phyloP scores from a whole-genome alignment of 805 yeast species.

The Saccharomycopsis javanensis region DNA sequence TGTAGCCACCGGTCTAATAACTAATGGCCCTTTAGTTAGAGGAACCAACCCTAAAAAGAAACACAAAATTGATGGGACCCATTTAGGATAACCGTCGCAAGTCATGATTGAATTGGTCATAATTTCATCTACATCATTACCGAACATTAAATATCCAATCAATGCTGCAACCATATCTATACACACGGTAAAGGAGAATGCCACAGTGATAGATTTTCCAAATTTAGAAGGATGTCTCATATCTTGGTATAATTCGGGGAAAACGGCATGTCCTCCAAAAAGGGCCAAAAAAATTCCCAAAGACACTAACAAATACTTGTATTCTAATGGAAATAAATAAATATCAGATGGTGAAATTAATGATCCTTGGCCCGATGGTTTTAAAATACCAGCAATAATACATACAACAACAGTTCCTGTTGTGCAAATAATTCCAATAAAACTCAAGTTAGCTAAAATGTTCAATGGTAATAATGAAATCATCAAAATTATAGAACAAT shows the following conservation, averaged over 20 bases:
- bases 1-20: slow-evolving; percentile 61
- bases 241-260: slow-evolving; percentile 67
- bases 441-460: slow-evolving; percentile 43
- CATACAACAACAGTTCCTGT: slow-evolving; percentile 39
- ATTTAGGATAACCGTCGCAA: slow-evolving; percentile 58
- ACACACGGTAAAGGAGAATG: slow-evolving; percentile 48
- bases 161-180: slow-evolving; percentile 55
- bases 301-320: slow-evolving; percentile 35
- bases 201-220: slow-evolving; percentile 38
- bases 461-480: slow-evolving; percentile 47
- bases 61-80: slow-evolving; percentile 31
- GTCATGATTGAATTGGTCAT: slow-evolving; percentile 65
- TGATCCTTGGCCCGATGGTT: slow-evolving; percentile 43
- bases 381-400: slow-evolving; percentile 37
- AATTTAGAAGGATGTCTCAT: slow-evolving; percentile 64
- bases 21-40: slow-evolving; percentile 66
- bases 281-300: slow-evolving; percentile 66
- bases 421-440: slow-evolving; percentile 50
- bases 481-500: slow-evolving; percentile 33
- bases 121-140: slow-evolving; percentile 55
- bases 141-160: slow-evolving; percentile 75
- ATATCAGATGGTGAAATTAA: slow-evolving; percentile 34
- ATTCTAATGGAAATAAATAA: slow-evolving; percentile 32
- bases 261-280: slow-evolving; percentile 79
- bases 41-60: slow-evolving; percentile 57